phyloP scores from a whole-genome alignment of 2,329 filamentous ascomycete species.

The Fusarium globosum region DNA sequence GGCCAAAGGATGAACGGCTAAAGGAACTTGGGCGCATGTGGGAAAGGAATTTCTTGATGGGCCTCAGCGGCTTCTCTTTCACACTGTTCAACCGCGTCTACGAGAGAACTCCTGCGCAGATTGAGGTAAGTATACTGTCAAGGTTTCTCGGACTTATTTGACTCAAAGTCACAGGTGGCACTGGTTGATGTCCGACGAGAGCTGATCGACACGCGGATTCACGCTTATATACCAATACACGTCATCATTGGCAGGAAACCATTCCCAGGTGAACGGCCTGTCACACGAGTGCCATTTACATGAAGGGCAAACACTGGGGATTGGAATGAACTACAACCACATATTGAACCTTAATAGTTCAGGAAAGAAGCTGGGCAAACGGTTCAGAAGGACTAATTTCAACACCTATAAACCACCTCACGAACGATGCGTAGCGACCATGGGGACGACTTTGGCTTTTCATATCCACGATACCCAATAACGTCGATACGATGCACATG shows the following conservation, averaged over 20 bases:
- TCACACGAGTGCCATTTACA: slow-evolving; percentile 16
- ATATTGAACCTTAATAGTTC: not conserved
- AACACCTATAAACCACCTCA: not conserved
- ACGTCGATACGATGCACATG: slow-evolving; percentile 41
- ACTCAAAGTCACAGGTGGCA: slow-evolving; percentile 52
- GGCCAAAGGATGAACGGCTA: slow-evolving; percentile 60
- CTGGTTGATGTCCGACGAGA: slow-evolving; percentile 62
- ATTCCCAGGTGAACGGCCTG: slow-evolving; percentile 47
- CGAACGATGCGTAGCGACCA: slow-evolving; percentile 7
- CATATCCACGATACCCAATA: slow-evolving; percentile 41
- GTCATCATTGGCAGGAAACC: slow-evolving; percentile 65
- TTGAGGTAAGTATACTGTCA: slow-evolving; percentile 55
- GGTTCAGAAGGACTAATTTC: not conserved
- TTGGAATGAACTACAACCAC: not conserved
- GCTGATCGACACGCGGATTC: slow-evolving; percentile 58
- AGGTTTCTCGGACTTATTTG: not conserved
- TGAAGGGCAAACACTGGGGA: not conserved
- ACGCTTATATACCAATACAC: slow-evolving; percentile 61
- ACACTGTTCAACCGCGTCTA: slow-evolving; percentile 55
- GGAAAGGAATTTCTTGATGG: slow-evolving; percentile 57
- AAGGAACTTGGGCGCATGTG: slow-evolving; percentile 59
- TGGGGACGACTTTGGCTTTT: slow-evolving; percentile 24
- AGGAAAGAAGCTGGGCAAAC: not conserved
- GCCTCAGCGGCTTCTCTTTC: slow-evolving; percentile 59
- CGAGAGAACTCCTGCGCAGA: slow-evolving; percentile 57